These are phyloP conservation scores for Microbotryum saponariae DNA, from an alignment of 1,284 basidiomycete species.

Conservation along the genomic window DNA sequence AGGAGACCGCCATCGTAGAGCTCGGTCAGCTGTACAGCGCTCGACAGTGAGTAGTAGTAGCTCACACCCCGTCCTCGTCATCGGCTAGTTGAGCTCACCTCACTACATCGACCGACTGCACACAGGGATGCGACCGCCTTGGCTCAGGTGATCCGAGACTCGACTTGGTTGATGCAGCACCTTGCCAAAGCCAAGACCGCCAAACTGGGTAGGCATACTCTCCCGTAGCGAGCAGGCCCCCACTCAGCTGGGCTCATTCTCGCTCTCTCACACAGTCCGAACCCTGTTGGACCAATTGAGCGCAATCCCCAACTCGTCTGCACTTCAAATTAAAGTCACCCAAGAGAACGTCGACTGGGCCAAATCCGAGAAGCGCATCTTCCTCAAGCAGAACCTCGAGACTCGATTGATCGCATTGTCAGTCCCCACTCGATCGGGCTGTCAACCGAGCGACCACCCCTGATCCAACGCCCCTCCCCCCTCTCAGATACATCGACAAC, in stretches of 20 bases:
- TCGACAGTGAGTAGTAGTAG: slow-evolving; percentile 54
- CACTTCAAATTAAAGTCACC: slow-evolving; percentile 76
- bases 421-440: slow-evolving; percentile 34
- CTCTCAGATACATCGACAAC: slow-evolving; percentile 61
- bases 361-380: slow-evolving; percentile 82
- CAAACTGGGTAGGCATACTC: slow-evolving; percentile 68
- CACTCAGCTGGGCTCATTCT: slow-evolving; percentile 11
- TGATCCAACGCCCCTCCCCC: slow-evolving; percentile 16
- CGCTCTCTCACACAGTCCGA: slow-evolving; percentile 53
- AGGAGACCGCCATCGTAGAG: slow-evolving; percentile 77
- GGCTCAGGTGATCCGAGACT: slow-evolving; percentile 77
- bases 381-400: slow-evolving; percentile 89
- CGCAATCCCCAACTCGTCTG: slow-evolving; percentile 56
- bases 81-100: neutral
- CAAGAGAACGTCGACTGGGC: slow-evolving; percentile 93
- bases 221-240: neutral
- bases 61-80: no score
- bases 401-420: slow-evolving; percentile 77
- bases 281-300: slow-evolving; percentile 86
- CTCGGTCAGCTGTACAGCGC: slow-evolving; percentile 84
- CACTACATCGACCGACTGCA: neutral
- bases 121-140: slow-evolving; percentile 73
- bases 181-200: slow-evolving; percentile 96
- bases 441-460: no score
- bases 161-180: slow-evolving; percentile 50